Percentiles rank a stretch among this genome's conserved stretches.
These are phyloP conservation scores for Asterophora parasitica DNA, from an alignment of 768 basidiomycete species.

Conservation along the genomic window DNA sequence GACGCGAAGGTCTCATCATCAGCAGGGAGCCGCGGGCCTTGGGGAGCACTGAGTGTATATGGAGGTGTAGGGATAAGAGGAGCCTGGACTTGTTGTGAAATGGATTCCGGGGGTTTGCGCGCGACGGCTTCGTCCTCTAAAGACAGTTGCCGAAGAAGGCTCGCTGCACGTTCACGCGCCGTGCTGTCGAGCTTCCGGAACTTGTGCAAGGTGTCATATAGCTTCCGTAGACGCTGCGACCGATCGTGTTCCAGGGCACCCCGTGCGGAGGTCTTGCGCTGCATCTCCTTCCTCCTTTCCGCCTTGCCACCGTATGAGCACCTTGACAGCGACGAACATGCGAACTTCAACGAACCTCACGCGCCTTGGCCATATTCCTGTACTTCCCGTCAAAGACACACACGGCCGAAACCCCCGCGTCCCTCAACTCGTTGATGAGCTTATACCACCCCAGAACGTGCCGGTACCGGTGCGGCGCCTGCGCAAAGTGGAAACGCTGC, in stretches of 20 bases:
- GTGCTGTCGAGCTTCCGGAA: slow-evolving; percentile 29
- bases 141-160: slow-evolving; percentile 9
- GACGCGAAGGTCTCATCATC: slow-evolving; percentile 2
- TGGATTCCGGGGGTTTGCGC: background rate
- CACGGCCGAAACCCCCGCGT: slow-evolving; percentile 51
- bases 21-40: background rate
- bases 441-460: slow-evolving; percentile 81
- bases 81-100: background rate
- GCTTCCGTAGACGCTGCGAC: slow-evolving; percentile 44
- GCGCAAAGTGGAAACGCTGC: slow-evolving; percentile 74
- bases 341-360: slow-evolving; percentile 44
- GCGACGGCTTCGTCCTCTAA: background rate
- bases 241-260: slow-evolving; percentile 56
- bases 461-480: slow-evolving; percentile 53
- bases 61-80: background rate
- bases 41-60: background rate
- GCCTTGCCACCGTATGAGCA: slow-evolving; percentile 22
- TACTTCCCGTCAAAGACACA: slow-evolving; percentile 80
- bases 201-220: slow-evolving; percentile 34
- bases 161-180: slow-evolving; percentile 23
- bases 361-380: slow-evolving; percentile 61
- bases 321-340: too few species aligned
- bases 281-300: slow-evolving; percentile 49
- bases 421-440: slow-evolving; percentile 57
- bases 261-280: slow-evolving; percentile 44